Base-by-base conservation (phyloP, 169 alveolate genomes). In the Hammondia hammondi region DNA sequence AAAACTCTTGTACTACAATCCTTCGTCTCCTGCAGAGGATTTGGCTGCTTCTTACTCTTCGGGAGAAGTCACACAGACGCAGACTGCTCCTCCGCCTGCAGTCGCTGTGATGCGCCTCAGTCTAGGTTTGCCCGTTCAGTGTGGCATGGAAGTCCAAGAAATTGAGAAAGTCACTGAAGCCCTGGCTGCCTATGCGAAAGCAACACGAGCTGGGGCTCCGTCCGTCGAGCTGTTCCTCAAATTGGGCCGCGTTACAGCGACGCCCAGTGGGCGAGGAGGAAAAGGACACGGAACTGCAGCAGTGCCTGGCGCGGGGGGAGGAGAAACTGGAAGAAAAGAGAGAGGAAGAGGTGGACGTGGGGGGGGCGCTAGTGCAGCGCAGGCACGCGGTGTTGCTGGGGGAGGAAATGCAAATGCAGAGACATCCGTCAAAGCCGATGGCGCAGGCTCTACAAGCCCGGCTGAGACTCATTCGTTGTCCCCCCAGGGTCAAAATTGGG, bases 101-200 rank as follows among this genome's bases (percentile, higher is more conserved):
- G 95, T 88, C 21, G 95, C 82, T 37, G 88, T 56, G 72, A 92
- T 92, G 95, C 46, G 92, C 10, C 95, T 92, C 39, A 84, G 92
- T 81, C 46, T 92, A 46, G 95, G 95, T 2, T 89, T 81, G 95
- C 95, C 88, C 72, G 95, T 92, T 29, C 91, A 90, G 52, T 92
- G 95, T 52, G 88, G 92, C 95, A 61, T 81, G 61, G 92, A 92
- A 45, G 88, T 92, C 72, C 91, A 89, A 19, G 95, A 92, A 27
- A 92, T 92, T 24, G 95, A 84, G 37, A 73, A 84, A 32, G 92
- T 81, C 61, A 92, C 77, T 19, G 95, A 92, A 67, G 95, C 95
- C 4, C 92, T 81, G 45, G 81, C 72, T 14, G 95, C 95, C 4
- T 89, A 57, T 12, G 92, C 67, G 57, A 92, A 71, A 46, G 95